Evolutionary conservation across 176 grass and related monocot genomes (phyloP).

Genomic region (Zoysia pacifica): DNA sequence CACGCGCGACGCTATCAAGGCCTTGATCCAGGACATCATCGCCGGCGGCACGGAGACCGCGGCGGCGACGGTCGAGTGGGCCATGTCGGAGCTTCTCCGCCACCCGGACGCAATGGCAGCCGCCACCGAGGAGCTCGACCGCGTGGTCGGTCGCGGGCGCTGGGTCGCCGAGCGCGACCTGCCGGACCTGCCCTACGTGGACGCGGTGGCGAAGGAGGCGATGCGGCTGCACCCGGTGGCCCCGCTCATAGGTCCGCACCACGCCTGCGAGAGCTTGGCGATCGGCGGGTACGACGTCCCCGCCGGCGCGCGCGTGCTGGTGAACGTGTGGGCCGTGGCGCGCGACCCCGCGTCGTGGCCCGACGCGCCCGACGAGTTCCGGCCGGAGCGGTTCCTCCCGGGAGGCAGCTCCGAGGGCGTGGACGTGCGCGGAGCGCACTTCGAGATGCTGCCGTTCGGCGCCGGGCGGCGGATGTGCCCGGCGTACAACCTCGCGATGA

Average conservation of each 20-base stretch:
- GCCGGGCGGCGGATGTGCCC: constrained; percentile 64
- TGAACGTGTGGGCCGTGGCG: constrained; percentile 61
- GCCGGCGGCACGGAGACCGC: constrained; percentile 59
- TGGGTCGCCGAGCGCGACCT: constrained; percentile 58
- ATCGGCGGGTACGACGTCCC: constrained; percentile 59
- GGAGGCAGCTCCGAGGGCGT: not conserved
- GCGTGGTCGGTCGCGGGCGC: constrained; percentile 26
- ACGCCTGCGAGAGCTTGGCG: constrained; percentile 41
- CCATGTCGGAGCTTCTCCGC: constrained; percentile 58
- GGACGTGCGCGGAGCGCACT: constrained; percentile 56
- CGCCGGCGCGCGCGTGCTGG: constrained; percentile 13
- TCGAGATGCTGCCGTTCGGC: constrained; percentile 61
- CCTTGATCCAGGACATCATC: constrained; percentile 52
- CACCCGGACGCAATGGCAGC: constrained; percentile 9
- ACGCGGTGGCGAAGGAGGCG: constrained; percentile 65
- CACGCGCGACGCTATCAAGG: constrained; percentile 54
- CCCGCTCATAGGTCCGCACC: constrained; percentile 53
- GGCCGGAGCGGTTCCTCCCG: constrained; percentile 36
- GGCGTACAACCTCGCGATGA: constrained; percentile 13
- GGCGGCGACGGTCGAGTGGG: constrained; percentile 62
- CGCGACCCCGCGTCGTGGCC: constrained; percentile 58
- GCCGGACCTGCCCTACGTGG: constrained; percentile 49
- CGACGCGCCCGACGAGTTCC: constrained; percentile 53
- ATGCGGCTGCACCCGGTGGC: constrained; percentile 59
- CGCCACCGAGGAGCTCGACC: constrained; percentile 60